phyloP scores from a whole-genome alignment of 2,329 filamentous ascomycete species.

The Lecanicillium sp. region DNA sequence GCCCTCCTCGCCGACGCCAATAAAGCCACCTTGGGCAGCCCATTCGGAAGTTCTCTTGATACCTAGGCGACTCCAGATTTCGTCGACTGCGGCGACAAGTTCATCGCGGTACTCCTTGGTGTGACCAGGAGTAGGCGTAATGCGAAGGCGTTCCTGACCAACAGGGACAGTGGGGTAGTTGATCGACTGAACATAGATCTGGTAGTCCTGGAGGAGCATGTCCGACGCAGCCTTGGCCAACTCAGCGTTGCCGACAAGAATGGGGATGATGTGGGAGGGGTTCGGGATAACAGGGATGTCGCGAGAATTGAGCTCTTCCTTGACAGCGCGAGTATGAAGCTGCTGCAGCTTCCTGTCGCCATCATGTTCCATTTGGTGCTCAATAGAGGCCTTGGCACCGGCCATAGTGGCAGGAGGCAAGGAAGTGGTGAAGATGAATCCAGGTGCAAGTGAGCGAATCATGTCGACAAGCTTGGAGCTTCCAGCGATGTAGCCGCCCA shows the following conservation, averaged over 20 bases:
- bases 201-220: conserved; percentile 79
- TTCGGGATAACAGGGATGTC: conserved; percentile 97
- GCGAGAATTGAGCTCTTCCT: conserved; percentile 66
- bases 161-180: conserved; percentile 98
- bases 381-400: conserved; percentile 81
- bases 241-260: conserved; percentile 90
- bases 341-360: conserved; percentile 90
- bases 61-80: conserved; percentile 78
- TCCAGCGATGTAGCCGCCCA: conserved; percentile 95
- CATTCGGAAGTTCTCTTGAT: conserved; percentile 93
- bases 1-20: conserved; percentile 75
- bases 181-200: conserved; percentile 97
- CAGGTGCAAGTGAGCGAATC: conserved; percentile 87
- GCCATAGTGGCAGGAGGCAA: conserved; percentile 96
- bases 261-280: conserved; percentile 89
- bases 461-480: conserved; percentile 81
- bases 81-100: conserved; percentile 73
- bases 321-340: conserved; percentile 90
- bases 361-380: conserved; percentile 81
- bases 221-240: conserved; percentile 88
- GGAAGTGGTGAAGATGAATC: conserved; percentile 98
- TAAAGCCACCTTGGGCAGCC: conserved; percentile 85
- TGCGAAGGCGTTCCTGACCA: conserved; percentile 91
- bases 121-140: conserved; percentile 94
- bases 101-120: conserved; percentile 76